These are phyloP conservation scores for Tripterygium wilfordii DNA, from an alignment of 177 flowering plant genomes.

Conservation along the genomic window DNA sequence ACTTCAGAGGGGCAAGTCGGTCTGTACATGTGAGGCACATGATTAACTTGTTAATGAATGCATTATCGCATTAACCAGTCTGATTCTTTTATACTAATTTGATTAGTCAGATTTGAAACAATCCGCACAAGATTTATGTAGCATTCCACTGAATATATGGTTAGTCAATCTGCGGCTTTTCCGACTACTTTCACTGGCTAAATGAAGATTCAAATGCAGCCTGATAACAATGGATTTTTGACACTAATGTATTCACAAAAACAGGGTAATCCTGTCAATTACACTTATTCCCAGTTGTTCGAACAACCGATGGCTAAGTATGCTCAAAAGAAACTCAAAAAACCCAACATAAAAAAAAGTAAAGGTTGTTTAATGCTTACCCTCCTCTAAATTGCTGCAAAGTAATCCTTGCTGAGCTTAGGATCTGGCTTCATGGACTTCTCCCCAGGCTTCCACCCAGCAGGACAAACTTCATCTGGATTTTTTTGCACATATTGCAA, in stretches of 20 bases:
- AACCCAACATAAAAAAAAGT: neutral
- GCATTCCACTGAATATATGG: too few species aligned
- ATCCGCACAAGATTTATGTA: neutral
- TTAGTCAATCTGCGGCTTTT: too few species aligned
- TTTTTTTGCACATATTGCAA: slow-evolving; percentile 96
- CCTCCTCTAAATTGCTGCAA: slow-evolving; percentile 57
- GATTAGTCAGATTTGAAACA: neutral
- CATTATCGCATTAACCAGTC: neutral
- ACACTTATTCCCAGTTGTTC: slow-evolving; percentile 12
- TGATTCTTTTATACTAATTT: too few species aligned
- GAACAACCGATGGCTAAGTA: neutral
- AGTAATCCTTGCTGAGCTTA: slow-evolving; percentile 93
- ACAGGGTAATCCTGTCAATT: neutral
- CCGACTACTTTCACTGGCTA: too few species aligned
- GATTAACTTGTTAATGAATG: slow-evolving; percentile 1
- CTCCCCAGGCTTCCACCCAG: slow-evolving; percentile 99
- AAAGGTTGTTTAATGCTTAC: neutral
- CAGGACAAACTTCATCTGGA: slow-evolving; percentile 99
- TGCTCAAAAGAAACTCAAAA: slow-evolving; percentile 10
- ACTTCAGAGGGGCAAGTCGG: too few species aligned
- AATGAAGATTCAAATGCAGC: too few species aligned
- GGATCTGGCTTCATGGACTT: slow-evolving; percentile 98
- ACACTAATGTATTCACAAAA: neutral
- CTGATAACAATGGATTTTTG: too few species aligned
- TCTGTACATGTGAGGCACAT: slow-evolving; percentile 11